Evolutionary conservation across 2,329 filamentous ascomycete species (phyloP), one percentile per base, ranked within the genome.

Genomic region (Neonectria punicea): DNA sequence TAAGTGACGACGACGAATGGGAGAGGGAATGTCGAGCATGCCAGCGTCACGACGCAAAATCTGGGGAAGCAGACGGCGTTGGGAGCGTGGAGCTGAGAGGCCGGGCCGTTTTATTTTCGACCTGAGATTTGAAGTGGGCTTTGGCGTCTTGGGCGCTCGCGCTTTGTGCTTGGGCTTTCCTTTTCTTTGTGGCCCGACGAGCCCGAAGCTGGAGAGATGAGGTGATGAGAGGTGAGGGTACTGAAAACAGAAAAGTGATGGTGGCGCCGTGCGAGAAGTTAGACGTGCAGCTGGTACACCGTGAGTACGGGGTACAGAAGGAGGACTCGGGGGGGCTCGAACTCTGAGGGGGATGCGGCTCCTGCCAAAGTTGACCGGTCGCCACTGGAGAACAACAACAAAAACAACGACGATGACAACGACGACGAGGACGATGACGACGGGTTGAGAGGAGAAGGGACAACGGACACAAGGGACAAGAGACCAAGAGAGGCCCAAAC

Each of bases 21-120:
- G 57, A 59, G 53, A 66, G 72, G 71, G 72, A 74, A 74, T 74
- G 72, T 58, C 72, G 56, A 69, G 71, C 72, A 74, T 74, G 70
- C 72, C 71, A 74, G 70, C 69, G 69, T 73, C 60, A 69, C 66
- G 51, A 65, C 65, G 61, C 55, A 64, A 51, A 39, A 20, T 10
- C 56, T 56, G 22, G 60, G 66, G 58, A 70, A 65, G 70, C 18
- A 54, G 46, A 51, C 47, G 64, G 50, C 64, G 63, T 55, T 62
- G 57, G 50, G 20, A 11, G 34, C n/a, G 28, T 60, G 53, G 55
- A 55, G 57, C 53, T 47, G 47, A 43, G 51, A 22, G 30, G 36
- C 44, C 43, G 44, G 50, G 61, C 54, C 41, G 61, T 44, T 64
- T 56, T 51, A 46, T 51, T 59, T 56, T 56, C 36, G 36, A 39